A percentile compares a stretch with the other conserved stretches of the same genome.
phyloP scores from a whole-genome alignment of 2,329 filamentous ascomycete species.

The Bretziella fagacearum region DNA sequence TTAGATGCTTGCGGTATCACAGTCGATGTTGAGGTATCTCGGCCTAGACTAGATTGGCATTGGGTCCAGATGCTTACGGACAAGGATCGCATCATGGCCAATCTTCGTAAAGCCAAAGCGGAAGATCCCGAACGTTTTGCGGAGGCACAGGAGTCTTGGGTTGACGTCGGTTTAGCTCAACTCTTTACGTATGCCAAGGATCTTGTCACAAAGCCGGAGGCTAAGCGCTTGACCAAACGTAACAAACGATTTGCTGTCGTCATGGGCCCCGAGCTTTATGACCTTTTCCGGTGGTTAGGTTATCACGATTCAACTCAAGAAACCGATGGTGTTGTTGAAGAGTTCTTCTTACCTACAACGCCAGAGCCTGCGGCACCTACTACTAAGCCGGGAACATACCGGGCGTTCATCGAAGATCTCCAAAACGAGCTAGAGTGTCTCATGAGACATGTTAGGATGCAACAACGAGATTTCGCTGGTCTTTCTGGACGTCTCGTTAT shows the following conservation, averaged over 20 bases:
- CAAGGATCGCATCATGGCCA: constrained; percentile 26
- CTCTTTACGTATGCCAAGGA: constrained; percentile 37
- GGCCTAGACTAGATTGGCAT: constrained; percentile 28
- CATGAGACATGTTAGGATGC: constrained; percentile 19
- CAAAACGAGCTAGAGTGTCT: constrained; percentile 31
- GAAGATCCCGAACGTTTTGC: constrained; percentile 33
- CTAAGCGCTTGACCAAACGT: constrained; percentile 33
- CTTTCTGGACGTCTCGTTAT: constrained; percentile 18
- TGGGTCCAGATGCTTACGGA: constrained; percentile 31
- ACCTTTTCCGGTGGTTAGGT: constrained; percentile 32
- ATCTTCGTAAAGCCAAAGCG: constrained; percentile 25
- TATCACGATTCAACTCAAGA: constrained; percentile 28
- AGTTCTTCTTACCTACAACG: constrained; percentile 24
- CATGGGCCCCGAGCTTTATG: constrained; percentile 33
- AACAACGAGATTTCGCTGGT: constrained; percentile 20
- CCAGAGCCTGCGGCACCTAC: constrained; percentile 16
- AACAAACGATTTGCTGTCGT: constrained; percentile 40
- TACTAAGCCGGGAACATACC: constrained; percentile 26
- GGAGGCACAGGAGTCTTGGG: constrained; percentile 26
- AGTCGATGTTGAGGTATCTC: constrained; percentile 28
- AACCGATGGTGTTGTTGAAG: constrained; percentile 25
- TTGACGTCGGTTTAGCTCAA: constrained; percentile 26
- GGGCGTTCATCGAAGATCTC: constrained; percentile 34
- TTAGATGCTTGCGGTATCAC: constrained; percentile 11
- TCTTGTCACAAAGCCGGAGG: constrained; percentile 25